Conservation (phyloP, 2,329 filamentous ascomycete species). For the Aspergillus latus region DNA sequence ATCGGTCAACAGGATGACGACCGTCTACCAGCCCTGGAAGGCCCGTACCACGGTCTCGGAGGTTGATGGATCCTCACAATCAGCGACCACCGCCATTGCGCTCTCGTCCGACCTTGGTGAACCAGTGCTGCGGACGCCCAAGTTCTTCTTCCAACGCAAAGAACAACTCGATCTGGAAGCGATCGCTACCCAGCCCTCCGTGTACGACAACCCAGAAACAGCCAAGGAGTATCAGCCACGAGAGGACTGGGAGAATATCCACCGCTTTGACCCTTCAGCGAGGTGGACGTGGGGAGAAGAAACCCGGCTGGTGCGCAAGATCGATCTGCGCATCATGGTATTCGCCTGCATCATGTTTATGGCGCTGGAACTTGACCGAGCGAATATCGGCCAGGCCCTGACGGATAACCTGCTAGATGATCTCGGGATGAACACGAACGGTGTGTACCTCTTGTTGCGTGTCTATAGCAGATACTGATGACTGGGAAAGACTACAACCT, state of each 20-base stretch:
- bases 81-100: not conserved
- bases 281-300: constrained; percentile 18
- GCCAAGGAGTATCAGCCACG: constrained; percentile 34
- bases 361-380: constrained; percentile 56
- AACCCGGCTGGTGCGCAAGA: constrained; percentile 8
- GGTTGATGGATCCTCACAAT: constrained; percentile 1
- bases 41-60: constrained; percentile 3
- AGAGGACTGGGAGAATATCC: constrained; percentile 29
- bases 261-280: constrained; percentile 15
- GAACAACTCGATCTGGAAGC: constrained; percentile 23
- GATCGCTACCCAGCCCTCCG: constrained; percentile 43
- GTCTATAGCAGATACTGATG: not conserved
- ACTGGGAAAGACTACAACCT: constrained; percentile 42
- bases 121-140: constrained; percentile 20
- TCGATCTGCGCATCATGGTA: constrained; percentile 16
- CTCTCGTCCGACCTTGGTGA: constrained; percentile 18
- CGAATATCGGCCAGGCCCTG: constrained; percentile 58
- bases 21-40: constrained; percentile 10
- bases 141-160: constrained; percentile 32
- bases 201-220: constrained; percentile 46
- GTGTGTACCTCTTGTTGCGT: not conserved
- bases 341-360: constrained; percentile 18
- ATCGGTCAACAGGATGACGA: constrained; percentile 1
- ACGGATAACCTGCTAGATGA: constrained; percentile 50
- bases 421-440: constrained; percentile 29